A percentile compares a stretch with the other conserved stretches of the same genome.
Conservation (phyloP, 139 green algal species). For the Closterium sp. region DNA sequence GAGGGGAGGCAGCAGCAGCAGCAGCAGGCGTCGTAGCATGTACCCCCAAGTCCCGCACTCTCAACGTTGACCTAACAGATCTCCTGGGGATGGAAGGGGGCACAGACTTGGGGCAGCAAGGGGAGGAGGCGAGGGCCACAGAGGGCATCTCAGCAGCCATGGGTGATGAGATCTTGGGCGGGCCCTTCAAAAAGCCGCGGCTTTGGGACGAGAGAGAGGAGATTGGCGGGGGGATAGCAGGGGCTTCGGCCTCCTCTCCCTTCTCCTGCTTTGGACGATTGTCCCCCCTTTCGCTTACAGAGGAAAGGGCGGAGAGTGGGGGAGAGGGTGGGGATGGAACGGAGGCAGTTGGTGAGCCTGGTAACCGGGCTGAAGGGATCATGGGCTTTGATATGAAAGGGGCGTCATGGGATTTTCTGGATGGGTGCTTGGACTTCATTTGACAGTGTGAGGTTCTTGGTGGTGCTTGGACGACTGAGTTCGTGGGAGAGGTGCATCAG, state of each 20-base stretch:
- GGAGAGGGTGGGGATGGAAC: background rate
- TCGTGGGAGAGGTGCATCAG: no score
- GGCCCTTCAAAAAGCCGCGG: background rate
- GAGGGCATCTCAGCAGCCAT: background rate
- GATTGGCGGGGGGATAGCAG: background rate
- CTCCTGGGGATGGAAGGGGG: background rate
- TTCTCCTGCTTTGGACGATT: background rate
- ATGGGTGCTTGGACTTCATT: background rate
- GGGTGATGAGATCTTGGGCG: background rate
- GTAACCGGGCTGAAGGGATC: background rate
- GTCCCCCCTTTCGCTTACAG: background rate
- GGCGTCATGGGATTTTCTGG: background rate
- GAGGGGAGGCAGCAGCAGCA: background rate
- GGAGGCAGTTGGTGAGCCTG: background rate
- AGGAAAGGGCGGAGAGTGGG: background rate
- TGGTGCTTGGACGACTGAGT: no score
- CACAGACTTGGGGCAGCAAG: background rate
- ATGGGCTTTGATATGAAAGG: background rate
- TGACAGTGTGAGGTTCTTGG: no score
- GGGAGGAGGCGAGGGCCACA: background rate
- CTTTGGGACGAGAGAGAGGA: background rate
- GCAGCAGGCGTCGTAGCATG: background rate
- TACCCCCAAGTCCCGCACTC: background rate
- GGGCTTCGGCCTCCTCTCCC: background rate
- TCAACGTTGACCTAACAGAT: background rate